Evolutionary conservation across 768 basidiomycete genomes (phyloP).

Genomic region (Auriscalpium vulgare): DNA sequence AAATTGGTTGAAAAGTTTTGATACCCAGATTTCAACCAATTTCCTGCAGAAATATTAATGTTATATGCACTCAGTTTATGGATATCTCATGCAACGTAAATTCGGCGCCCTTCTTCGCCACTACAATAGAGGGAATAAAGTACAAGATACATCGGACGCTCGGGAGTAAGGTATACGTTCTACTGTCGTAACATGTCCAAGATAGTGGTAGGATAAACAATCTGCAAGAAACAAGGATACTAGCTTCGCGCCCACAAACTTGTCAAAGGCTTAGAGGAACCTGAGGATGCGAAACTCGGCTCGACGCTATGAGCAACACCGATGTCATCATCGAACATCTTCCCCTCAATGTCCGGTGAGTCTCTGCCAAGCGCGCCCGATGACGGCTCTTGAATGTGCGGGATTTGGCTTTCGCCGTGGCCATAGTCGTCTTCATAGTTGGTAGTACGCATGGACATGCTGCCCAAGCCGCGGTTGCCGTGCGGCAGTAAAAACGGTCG

Average conservation of each 20-base stretch:
- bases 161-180: too few relatives aligned
- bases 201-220: too few relatives aligned
- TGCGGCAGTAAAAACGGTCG: slow-evolving; percentile 32
- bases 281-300: background rate
- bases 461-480: background rate
- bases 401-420: background rate
- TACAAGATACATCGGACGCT: too few relatives aligned
- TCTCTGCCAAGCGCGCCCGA: background rate
- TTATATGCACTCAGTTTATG: too few relatives aligned
- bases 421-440: background rate
- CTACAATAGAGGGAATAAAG: too few relatives aligned
- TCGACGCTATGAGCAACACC: background rate
- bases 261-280: background rate
- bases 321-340: background rate
- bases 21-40: too few relatives aligned
- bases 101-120: too few relatives aligned
- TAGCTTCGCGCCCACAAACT: background rate
- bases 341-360: background rate
- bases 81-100: too few relatives aligned
- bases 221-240: too few relatives aligned
- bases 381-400: background rate
- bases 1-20: too few relatives aligned
- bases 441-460: background rate
- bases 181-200: too few relatives aligned
- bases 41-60: too few relatives aligned